Evolutionary conservation across 2,329 filamentous ascomycete genomes (phyloP).

Genomic region (Alternaria sp.): DNA sequence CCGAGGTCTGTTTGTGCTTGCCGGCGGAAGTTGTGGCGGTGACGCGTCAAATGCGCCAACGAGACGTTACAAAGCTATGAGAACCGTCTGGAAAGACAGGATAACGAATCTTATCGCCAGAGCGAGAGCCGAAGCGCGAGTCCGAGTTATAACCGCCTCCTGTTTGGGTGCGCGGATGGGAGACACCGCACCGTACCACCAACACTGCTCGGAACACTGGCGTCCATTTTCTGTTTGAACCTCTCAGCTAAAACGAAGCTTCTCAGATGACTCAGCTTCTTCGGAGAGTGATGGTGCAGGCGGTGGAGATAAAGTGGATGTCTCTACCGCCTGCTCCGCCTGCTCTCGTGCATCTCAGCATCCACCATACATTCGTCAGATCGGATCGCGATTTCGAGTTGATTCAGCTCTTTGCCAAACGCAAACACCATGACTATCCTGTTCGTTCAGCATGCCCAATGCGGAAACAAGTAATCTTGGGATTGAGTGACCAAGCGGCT

Average conservation of each 20-base stretch:
- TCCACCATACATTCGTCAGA: conserved; percentile 15
- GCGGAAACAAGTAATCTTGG: conserved; percentile 22
- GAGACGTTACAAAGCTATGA: neutral
- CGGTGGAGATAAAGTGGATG: neutral
- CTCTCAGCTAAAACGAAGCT: neutral
- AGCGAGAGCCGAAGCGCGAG: neutral
- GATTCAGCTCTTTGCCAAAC: conserved; percentile 18
- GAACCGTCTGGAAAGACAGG: neutral
- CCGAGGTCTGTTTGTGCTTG: neutral
- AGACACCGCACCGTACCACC: neutral
- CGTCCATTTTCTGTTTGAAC: too few species aligned
- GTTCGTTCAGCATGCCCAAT: conserved; percentile 15
- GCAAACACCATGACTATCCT: neutral
- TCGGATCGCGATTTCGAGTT: conserved; percentile 16
- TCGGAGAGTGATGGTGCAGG: neutral
- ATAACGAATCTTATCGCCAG: neutral
- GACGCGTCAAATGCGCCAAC: neutral
- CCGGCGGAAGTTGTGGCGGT: neutral
- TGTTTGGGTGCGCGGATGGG: neutral
- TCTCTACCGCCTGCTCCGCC: neutral
- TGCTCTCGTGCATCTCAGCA: conserved; percentile 7
- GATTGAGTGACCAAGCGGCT: conserved; percentile 2
- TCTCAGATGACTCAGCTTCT: neutral
- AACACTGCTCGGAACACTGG: neutral
- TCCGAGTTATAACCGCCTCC: neutral